Evolutionary conservation across 306 rosid genomes (phyloP).

Genomic region (Quercus glauca): DNA sequence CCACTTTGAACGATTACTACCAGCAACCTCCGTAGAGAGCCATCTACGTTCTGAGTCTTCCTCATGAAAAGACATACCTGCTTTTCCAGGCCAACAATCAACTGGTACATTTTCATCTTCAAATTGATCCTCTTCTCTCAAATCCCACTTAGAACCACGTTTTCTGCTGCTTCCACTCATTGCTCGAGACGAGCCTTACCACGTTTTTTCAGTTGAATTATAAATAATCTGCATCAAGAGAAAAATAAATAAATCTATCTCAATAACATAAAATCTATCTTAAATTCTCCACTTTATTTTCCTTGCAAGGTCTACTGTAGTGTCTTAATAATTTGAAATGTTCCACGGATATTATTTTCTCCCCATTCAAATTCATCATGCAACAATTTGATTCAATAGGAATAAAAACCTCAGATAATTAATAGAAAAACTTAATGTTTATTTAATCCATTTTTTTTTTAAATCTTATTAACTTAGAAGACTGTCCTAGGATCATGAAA

Average conservation of each 20-base stretch:
- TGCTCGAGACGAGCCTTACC: constrained; percentile 17
- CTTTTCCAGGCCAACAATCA: constrained; percentile 37
- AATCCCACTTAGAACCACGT: constrained; percentile 77
- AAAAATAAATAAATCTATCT: constrained; percentile 21
- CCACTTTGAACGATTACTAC: constrained; percentile 61
- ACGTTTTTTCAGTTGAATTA: constrained; percentile 29
- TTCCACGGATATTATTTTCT: background rate
- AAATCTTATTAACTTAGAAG: background rate
- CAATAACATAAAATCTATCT: constrained; percentile 11
- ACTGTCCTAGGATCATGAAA: background rate
- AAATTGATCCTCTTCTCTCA: constrained; percentile 56
- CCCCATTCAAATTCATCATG: background rate
- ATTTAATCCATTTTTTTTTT: background rate
- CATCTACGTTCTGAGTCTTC: constrained; percentile 46
- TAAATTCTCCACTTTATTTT: background rate
- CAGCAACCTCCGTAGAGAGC: constrained; percentile 58
- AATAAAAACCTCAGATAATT: background rate
- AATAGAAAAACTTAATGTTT: background rate
- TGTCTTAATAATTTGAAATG: background rate
- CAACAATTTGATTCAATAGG: background rate
- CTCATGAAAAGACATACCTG: constrained; percentile 27
- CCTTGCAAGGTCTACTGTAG: background rate
- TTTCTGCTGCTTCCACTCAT: constrained; percentile 84
- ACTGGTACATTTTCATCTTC: constrained; percentile 35
- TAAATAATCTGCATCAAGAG: constrained; percentile 37